Percentiles rank a stretch among this genome's conserved stretches.
These are phyloP conservation scores for Coniochaeta pulveracea DNA, from an alignment of 2,329 filamentous ascomycete species.

Conservation along the genomic window DNA sequence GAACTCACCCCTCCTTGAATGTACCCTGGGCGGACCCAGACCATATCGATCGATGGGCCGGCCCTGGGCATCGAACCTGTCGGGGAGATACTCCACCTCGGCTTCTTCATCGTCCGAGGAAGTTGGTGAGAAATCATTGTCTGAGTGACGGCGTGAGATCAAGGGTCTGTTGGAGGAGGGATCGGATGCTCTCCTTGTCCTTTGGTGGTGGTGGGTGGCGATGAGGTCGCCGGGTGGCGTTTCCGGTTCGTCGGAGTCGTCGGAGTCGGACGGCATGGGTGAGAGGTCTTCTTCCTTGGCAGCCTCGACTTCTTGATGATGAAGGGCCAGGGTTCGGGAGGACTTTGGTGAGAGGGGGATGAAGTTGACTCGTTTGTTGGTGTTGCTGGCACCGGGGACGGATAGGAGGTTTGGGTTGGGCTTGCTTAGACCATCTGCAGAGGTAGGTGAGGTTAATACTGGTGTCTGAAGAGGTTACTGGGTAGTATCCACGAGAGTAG, in stretches of 20 bases:
- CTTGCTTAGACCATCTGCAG: slow-evolving; percentile 8
- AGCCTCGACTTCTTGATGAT: slow-evolving; percentile 22
- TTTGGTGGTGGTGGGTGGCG: slow-evolving; percentile 8
- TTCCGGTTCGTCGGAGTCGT: slow-evolving; percentile 6
- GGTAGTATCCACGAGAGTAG: slow-evolving; percentile 8
- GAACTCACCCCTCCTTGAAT: slow-evolving; percentile 29
- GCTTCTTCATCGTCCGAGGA: slow-evolving; percentile 24
- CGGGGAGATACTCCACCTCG: slow-evolving; percentile 31
- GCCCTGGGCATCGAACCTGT: slow-evolving; percentile 34
- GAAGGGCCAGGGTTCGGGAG: slow-evolving; percentile 30
- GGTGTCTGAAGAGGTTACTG: neutral
- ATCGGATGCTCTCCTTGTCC: slow-evolving; percentile 20
- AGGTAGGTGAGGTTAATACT: neutral
- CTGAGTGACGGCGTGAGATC: slow-evolving; percentile 12
- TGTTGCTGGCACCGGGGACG: slow-evolving; percentile 7
- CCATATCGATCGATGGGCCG: slow-evolving; percentile 22
- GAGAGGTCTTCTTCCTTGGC: slow-evolving; percentile 4
- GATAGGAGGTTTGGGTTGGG: slow-evolving; percentile 6
- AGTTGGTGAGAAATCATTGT: slow-evolving; percentile 9
- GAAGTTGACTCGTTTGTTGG: slow-evolving; percentile 32
- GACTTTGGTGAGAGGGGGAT: slow-evolving; percentile 38
- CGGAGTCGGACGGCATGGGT: slow-evolving; percentile 9
- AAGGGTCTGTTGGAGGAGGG: slow-evolving; percentile 20
- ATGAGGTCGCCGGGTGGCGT: slow-evolving; percentile 3
- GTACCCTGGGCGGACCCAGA: slow-evolving; percentile 13